phyloP scores from a whole-genome alignment of 768 basidiomycete species.

The Pleurotus salmoneostramineus region DNA sequence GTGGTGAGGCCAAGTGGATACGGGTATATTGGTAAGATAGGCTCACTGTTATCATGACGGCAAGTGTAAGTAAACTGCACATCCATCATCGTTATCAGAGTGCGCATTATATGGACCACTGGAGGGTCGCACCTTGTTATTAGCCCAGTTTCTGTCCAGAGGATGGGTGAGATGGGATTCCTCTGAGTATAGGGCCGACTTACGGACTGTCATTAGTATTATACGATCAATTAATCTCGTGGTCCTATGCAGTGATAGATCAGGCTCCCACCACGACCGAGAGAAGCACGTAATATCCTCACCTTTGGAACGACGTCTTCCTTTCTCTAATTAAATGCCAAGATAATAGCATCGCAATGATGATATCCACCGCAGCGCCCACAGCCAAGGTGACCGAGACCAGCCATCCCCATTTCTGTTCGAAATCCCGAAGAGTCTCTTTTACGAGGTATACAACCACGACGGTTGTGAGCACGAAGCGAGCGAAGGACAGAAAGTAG shows the following conservation, averaged over 20 bases:
- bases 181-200: neutral
- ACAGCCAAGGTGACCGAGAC: constrained; percentile 1
- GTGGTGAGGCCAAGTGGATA: neutral
- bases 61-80: neutral
- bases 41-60: constrained; percentile 1
- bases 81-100: neutral
- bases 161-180: neutral
- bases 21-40: neutral
- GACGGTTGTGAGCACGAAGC: constrained; percentile 1
- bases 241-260: neutral
- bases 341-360: constrained; percentile 1
- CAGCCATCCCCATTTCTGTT: constrained; percentile 5
- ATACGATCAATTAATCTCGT: constrained; percentile 6
- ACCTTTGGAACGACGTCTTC: constrained; percentile 1
- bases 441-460: constrained; percentile 11
- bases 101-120: neutral
- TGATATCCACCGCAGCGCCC: constrained; percentile 6
- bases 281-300: neutral
- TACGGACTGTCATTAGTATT: constrained; percentile 5
- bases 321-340: constrained; percentile 1
- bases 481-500: neutral
- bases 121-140: neutral
- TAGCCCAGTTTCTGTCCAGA: constrained; percentile 3
- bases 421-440: neutral
- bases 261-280: neutral